Percentiles rank a stretch among this genome's conserved stretches.
phyloP scores from a whole-genome alignment of 495 filamentous ascomycete genomes.

The Aspergillus carlsbadensis region DNA sequence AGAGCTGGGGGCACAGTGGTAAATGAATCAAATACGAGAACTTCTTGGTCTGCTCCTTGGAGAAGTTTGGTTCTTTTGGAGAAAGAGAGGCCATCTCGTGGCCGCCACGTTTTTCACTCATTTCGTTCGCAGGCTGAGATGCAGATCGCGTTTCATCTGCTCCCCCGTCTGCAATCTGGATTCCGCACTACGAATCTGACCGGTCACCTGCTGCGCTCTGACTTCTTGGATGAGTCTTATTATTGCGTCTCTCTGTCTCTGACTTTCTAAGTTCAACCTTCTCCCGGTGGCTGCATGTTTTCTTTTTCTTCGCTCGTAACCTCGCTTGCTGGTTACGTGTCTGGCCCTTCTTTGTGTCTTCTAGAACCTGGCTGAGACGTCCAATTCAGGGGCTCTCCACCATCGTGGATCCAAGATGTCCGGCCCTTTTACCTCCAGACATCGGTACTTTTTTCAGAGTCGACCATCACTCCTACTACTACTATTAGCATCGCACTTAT shows the following conservation, averaged over 20 bases:
- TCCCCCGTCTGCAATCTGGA: not conserved
- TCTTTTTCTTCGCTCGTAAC: constrained; percentile 6
- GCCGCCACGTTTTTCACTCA: constrained; percentile 43
- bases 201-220: not conserved
- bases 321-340: not conserved
- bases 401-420: not conserved
- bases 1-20: not conserved
- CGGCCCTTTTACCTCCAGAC: not conserved
- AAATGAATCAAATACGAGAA: not conserved
- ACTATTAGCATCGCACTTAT: not conserved
- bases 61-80: no score
- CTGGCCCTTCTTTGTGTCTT: not conserved
- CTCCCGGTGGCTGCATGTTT: not conserved
- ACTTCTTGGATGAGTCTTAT: not conserved
- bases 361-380: not conserved
- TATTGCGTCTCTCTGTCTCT: no score
- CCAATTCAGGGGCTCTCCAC: not conserved
- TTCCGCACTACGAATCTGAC: not conserved
- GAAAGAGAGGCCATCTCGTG: constrained; percentile 28
- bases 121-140: constrained; percentile 33
- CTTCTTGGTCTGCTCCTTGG: constrained; percentile 1
- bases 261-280: no score
- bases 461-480: not conserved
- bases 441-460: not conserved
- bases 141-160: constrained; percentile 13